phyloP scores from a whole-genome alignment of 2,329 filamentous ascomycete genomes.

The Endoconidiophora laricicola region DNA sequence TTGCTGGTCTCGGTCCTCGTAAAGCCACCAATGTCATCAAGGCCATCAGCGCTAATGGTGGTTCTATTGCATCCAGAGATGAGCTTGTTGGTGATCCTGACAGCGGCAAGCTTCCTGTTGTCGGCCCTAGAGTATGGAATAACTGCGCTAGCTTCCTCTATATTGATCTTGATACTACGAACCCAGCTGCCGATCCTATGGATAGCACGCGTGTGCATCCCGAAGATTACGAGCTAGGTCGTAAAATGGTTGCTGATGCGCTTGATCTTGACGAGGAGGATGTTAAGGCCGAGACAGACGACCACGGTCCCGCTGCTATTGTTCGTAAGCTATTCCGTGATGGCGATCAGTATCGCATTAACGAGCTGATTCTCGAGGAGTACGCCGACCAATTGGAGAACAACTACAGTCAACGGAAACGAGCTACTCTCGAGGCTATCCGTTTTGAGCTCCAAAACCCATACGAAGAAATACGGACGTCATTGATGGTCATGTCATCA shows the following conservation, averaged over 20 bases:
- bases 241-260: slow-evolving; percentile 96
- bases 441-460: slow-evolving; percentile 81
- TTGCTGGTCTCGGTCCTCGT: slow-evolving; percentile 79
- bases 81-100: slow-evolving; percentile 83
- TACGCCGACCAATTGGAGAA: slow-evolving; percentile 90
- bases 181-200: slow-evolving; percentile 71
- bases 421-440: slow-evolving; percentile 89
- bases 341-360: slow-evolving; percentile 84
- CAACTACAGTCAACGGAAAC: slow-evolving; percentile 87
- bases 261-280: slow-evolving; percentile 95
- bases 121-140: slow-evolving; percentile 82
- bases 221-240: slow-evolving; percentile 93
- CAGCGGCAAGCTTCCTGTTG: slow-evolving; percentile 57
- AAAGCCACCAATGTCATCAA: slow-evolving; percentile 63
- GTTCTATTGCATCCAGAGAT: slow-evolving; percentile 64
- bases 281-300: slow-evolving; percentile 82
- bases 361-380: slow-evolving; percentile 88
- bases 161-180: slow-evolving; percentile 72
- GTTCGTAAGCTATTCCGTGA: slow-evolving; percentile 91
- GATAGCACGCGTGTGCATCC: slow-evolving; percentile 96
- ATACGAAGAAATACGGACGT: slow-evolving; percentile 82
- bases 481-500: slow-evolving; percentile 51
- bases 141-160: slow-evolving; percentile 94
- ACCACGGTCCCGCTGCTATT: slow-evolving; percentile 77
- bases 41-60: slow-evolving; percentile 81